Evolutionary conservation across 1,139 yeast species (phyloP), one percentile per base, ranked within the genome.

Genomic region (Lodderomyces metapsilosis): DNA sequence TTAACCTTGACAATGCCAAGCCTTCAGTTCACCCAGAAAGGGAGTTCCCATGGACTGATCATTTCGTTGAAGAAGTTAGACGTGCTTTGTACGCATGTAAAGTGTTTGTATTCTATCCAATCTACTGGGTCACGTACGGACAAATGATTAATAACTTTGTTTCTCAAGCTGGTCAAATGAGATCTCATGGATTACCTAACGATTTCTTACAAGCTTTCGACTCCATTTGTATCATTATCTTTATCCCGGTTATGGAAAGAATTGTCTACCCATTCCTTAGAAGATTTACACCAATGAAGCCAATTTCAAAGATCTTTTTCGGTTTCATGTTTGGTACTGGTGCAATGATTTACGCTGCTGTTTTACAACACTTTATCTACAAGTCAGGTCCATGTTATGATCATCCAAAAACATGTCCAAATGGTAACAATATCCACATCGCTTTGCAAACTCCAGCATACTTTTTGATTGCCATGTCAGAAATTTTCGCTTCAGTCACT

Each of bases 311-410:
- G 61, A 88, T 89, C 52, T 72, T 76, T 57, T 69, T 72, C 50
- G 96, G 97, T 10, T 88, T 88, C 68, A 62, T 83, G 62, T 71
- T 86, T 44, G 89, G 84, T 41, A 63, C 89, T 5, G 55, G 74
- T 34, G 76, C 95, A 32, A 84, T 86, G 82, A 76, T 81, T 27
- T 81, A 84, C 57, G 94, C 95, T 42, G 92, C 95, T 12, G 82
- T 86, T 34, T 74, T 87, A 50, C 96, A 89, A 66, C 79, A 81
- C 57, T 71, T 69, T 57, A 82, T 89, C 49, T 88, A 88, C 67
- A 59, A 65, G 38, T 71, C 86, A 6, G 88, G 88, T 17, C 92
- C 94, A 45, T 88, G 95, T 74, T 88, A 81, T 52, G 78, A 81
- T 47, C 51, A 56, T 42, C 91, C 94, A 35, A 59, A 57, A 52